Base-by-base conservation (phyloP, 352 stramenopile species). In the Halophytophthora batemanensis region DNA sequence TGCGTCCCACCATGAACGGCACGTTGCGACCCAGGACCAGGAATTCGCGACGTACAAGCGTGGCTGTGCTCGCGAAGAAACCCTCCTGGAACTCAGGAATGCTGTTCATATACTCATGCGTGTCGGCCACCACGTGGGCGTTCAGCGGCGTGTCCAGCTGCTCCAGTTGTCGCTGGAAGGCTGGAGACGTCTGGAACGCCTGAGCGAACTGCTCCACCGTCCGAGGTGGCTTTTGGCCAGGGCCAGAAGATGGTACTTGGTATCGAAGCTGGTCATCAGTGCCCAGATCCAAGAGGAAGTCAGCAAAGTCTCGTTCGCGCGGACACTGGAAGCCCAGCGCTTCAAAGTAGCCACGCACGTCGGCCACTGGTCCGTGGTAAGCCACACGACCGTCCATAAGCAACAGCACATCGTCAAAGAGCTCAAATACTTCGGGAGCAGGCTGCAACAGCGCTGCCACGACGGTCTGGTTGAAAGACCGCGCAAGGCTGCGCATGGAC, bases 391-490 rank as follows among this genome's bases (percentile, higher is more conserved):
- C 90, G 21, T 85, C 66, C 39, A 74, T 79, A 18, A 86, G 31
- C 25, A 86, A 43, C 33, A 86, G 33, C 14, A 84, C 60, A 22
- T 81, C 56, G 56, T 86, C 75, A 31, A 86, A 86, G 1, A 84
- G 46, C 17, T 72, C 58, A 35, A 82, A 74, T 0, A 84, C 56
- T 14, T 86, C 70, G 2, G 73, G 75, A 1, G 93, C 76, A 28
- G 69, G 69, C 63, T 98, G 76, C 8, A 97, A 66, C n/a, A 98
- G 59, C 2, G 86, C 80, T 23, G 96, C 69, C 17, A 90, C 71
- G n/a, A 74, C 50, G 1, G 74, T 83, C 22, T 75, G 56, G 0
- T 58, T 36, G 15, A 89, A 62, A 3, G 46, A 47, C 12, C 64
- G 42, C 12, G 74, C 74, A 6, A 76, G 52, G 42, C 58, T 61